A percentile compares a stretch with the other conserved stretches of the same genome.
Conservation (phyloP, 371 early-diverging fungal species). For the Circinella minor region DNA sequence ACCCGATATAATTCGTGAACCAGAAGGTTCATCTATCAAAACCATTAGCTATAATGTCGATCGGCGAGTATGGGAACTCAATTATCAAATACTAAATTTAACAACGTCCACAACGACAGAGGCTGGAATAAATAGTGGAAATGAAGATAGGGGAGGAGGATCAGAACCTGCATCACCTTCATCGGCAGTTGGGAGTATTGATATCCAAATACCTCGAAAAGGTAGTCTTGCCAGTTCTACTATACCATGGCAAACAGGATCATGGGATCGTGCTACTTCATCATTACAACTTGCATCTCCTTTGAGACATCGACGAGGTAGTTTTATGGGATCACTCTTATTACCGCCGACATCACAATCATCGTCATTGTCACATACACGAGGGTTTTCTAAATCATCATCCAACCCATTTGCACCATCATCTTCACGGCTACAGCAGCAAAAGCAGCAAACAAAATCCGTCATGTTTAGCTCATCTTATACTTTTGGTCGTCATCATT, state of each 20-base stretch:
- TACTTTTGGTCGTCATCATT: slow-evolving; percentile 3
- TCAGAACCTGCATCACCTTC: not conserved
- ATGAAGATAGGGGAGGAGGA: not conserved
- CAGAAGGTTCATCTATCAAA: not conserved
- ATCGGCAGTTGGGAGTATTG: slow-evolving; percentile 9
- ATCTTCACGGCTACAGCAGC: not conserved
- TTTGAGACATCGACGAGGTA: slow-evolving; percentile 24
- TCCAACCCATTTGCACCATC: not conserved
- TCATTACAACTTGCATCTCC: slow-evolving; percentile 15
- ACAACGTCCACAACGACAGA: not conserved
- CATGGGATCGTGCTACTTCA: slow-evolving; percentile 34
- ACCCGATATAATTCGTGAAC: slow-evolving; percentile 13
- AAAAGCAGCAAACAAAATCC: not conserved
- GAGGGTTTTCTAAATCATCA: not conserved
- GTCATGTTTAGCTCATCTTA: slow-evolving; percentile 7
- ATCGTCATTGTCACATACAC: not conserved
- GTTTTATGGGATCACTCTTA: slow-evolving; percentile 34
- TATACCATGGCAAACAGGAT: slow-evolving; percentile 15
- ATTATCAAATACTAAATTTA: not conserved
- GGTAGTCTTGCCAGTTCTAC: not conserved
- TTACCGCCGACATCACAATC: not conserved
- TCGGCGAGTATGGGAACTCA: slow-evolving; percentile 10
- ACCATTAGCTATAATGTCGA: slow-evolving; percentile 12
- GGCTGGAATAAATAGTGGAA: no score
- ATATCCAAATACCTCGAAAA: not conserved